Conservation (phyloP, 1,284 basidiomycete genomes). For the Ceratobasidium sp. region DNA sequence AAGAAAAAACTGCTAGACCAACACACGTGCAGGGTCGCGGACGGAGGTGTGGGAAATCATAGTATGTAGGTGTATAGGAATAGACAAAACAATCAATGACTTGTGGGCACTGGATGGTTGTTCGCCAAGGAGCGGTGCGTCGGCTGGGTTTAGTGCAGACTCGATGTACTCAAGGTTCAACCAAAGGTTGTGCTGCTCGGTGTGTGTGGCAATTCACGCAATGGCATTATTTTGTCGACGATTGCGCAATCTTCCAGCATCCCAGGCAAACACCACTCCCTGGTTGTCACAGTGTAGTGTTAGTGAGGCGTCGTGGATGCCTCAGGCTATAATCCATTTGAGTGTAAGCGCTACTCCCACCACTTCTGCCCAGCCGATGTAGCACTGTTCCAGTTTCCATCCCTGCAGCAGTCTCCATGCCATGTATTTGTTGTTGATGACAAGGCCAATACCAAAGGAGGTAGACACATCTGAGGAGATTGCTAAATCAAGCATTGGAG, state of each 20-base stretch:
- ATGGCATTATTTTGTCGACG: slow-evolving; percentile 51
- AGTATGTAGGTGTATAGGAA: too few relatives aligned
- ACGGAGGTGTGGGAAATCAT: too few relatives aligned
- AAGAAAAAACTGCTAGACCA: too few relatives aligned
- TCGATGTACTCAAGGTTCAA: slow-evolving; percentile 42
- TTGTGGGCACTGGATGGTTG: too few relatives aligned
- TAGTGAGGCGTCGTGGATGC: slow-evolving; percentile 45
- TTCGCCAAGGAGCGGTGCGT: slow-evolving; percentile 46
- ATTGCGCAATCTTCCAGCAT: slow-evolving; percentile 48
- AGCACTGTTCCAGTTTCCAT: slow-evolving; percentile 50
- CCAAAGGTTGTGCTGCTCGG: slow-evolving; percentile 49
- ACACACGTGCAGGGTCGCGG: too few relatives aligned
- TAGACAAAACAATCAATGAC: too few relatives aligned
- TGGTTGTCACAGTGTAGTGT: slow-evolving; percentile 53
- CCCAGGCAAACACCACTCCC: slow-evolving; percentile 52
- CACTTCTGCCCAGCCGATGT: slow-evolving; percentile 60
- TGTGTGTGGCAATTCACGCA: slow-evolving; percentile 48
- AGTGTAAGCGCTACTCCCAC: slow-evolving; percentile 55
- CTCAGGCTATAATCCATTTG: slow-evolving; percentile 17
- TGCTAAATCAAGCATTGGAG: background rate
- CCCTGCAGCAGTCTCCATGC: slow-evolving; percentile 51
- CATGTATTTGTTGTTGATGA: slow-evolving; percentile 51
- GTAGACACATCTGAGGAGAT: slow-evolving; percentile 56
- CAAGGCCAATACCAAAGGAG: slow-evolving; percentile 56
- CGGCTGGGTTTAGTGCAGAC: slow-evolving; percentile 46